Base-by-base conservation (phyloP, 441 rosid genomes). In the Gossypium gossypioides region DNA sequence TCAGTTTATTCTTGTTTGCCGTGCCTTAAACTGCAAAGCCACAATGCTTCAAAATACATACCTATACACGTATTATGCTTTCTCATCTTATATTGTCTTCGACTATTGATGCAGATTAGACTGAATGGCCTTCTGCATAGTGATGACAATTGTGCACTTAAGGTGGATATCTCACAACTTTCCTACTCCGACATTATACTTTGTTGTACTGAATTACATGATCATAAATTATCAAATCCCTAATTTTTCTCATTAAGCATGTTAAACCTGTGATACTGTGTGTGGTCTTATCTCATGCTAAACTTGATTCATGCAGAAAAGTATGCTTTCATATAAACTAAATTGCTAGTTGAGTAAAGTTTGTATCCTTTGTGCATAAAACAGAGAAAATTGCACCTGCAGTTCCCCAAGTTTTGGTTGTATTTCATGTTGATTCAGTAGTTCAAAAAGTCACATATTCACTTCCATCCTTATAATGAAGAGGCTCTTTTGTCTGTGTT, bases 51-150 rank as follows among this genome's bases (percentile, higher is more conserved):
- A 32, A 52, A 3, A 52, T 7, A 52, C 22, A 52, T 52, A 16
- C 24, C 0, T 16, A 50, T 18, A 50, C 2, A 12, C 13, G 2
- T 44, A 48, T 75, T n/a, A 18, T 48, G 51, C 55, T 54, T 37
- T 44, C 24, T 70, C 29, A 42, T 72, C 68, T 29, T 74, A 54
- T 64, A 64, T 70, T 72, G 48, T 32, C 40, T 8, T 64, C 48
- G 64, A 42, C 6, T 59, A 78, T 40, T 74, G 79, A 67, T 85
- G 84, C 92, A 95, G 99, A 87, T 95, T 72, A 91, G 81, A 78
- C 77, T 95, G 83, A 95, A 87, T 80, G 99, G 99, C 67, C 88
- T 95, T 75, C 70, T 94, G 82, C 99, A 92, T 69, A 77, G 88
- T 73, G 97, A 92, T 56, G 99, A 91, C 76, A 86, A 77, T 75